Evolutionary conservation across 306 rosid genomes (phyloP).

Genomic region (Senna siamea): DNA sequence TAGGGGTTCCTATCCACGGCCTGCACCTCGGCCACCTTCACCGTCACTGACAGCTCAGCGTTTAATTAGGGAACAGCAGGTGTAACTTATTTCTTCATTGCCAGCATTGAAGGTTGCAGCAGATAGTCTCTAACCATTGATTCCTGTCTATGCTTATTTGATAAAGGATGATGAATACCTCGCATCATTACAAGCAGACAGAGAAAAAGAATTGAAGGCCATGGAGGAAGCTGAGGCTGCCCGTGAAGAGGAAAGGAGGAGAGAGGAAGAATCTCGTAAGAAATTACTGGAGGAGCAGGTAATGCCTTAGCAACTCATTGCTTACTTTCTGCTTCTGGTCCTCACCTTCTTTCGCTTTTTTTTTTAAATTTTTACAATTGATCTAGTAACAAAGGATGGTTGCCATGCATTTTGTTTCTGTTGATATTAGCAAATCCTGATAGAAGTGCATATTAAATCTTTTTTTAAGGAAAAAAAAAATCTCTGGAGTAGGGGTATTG

Average conservation of each 20-base stretch:
- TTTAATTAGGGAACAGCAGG: conserved; percentile 96
- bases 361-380: background rate
- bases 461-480: no score
- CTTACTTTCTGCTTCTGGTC: background rate
- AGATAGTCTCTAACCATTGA: conserved; percentile 21
- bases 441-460: background rate
- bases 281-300: conserved; percentile 87
- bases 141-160: conserved; percentile 22
- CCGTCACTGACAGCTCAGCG: conserved; percentile 88
- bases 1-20: conserved; percentile 49
- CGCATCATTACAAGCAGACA: conserved; percentile 88
- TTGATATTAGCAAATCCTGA: background rate
- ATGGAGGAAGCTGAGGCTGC: conserved; percentile 82
- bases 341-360: background rate
- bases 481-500: background rate
- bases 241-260: conserved; percentile 73
- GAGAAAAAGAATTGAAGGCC: conserved; percentile 82
- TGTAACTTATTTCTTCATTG: conserved; percentile 38
- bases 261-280: conserved; percentile 77
- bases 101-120: conserved; percentile 16
- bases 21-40: conserved; percentile 77
- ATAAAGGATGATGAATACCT: conserved; percentile 94
- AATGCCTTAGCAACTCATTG: conserved; percentile 27
- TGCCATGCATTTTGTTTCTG: background rate
- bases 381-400: conserved; percentile 2